These are phyloP conservation scores for Bocquillonia castaneifolia DNA, from an alignment of 441 rosid species.

Conservation along the genomic window DNA sequence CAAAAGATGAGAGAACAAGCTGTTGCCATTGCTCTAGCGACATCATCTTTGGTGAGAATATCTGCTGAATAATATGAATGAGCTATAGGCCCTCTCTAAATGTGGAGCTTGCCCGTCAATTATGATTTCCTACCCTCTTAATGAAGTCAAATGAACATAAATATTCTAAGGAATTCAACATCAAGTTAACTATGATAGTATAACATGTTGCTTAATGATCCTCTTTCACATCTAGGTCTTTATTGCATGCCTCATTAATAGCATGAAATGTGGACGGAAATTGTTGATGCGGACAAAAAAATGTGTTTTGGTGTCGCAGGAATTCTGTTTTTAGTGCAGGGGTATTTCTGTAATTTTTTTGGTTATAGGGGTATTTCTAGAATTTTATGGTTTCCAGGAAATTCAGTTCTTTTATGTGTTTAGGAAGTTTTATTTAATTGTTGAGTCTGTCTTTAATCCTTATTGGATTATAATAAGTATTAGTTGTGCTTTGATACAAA, in stretches of 20 bases:
- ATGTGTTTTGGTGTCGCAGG: too few relatives aligned
- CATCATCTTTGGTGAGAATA: constrained; percentile 52
- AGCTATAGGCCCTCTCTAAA: background rate
- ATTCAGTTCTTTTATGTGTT: too few relatives aligned
- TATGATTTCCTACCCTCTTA: background rate
- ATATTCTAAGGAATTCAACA: background rate
- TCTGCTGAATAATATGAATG: background rate
- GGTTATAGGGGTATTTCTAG: too few relatives aligned
- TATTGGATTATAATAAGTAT: too few relatives aligned
- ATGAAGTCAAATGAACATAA: background rate
- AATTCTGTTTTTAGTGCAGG: too few relatives aligned
- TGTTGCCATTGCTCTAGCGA: constrained; percentile 56
- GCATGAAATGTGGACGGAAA: background rate
- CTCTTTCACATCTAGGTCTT: background rate
- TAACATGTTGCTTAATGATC: background rate
- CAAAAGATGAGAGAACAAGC: constrained; percentile 77
- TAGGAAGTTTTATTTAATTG: too few relatives aligned
- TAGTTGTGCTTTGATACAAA: too few relatives aligned
- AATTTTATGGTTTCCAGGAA: too few relatives aligned
- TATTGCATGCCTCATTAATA: background rate
- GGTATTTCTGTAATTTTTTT: too few relatives aligned
- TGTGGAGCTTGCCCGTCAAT: background rate
- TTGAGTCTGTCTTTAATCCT: too few relatives aligned
- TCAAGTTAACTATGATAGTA: background rate
- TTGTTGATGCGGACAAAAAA: too few relatives aligned